Evolutionary conservation across 257 asterid genomes (phyloP).

Genomic region (Penstemon davidsonii): DNA sequence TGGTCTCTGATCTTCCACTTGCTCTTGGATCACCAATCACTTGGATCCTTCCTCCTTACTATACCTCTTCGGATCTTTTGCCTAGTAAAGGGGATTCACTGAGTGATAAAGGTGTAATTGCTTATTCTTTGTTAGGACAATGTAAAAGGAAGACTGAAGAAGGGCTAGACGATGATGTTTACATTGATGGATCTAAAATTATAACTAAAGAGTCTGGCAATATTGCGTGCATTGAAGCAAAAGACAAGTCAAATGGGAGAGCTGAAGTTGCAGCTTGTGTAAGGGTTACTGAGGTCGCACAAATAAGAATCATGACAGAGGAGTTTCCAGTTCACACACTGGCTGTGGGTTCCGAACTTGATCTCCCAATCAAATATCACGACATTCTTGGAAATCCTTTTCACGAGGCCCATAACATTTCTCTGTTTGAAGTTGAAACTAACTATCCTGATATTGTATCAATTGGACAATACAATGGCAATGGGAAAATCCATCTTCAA

Average conservation of each 20-base stretch:
- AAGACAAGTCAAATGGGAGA: slow-evolving; percentile 72
- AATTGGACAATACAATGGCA: slow-evolving; percentile 38
- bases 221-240: slow-evolving; percentile 81
- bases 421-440: slow-evolving; percentile 64
- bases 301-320: slow-evolving; percentile 53
- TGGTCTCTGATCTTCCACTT: slow-evolving; percentile 79
- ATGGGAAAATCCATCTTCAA: slow-evolving; percentile 48
- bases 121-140: slow-evolving; percentile 67
- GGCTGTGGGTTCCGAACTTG: slow-evolving; percentile 62
- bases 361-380: slow-evolving; percentile 61
- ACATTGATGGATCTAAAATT: slow-evolving; percentile 66
- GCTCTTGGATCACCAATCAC: slow-evolving; percentile 74
- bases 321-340: slow-evolving; percentile 54
- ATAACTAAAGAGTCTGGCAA: slow-evolving; percentile 54
- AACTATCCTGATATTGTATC: slow-evolving; percentile 69
- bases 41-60: slow-evolving; percentile 87
- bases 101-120: slow-evolving; percentile 50
- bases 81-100: slow-evolving; percentile 57
- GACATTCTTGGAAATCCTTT: slow-evolving; percentile 78
- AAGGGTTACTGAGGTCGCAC: slow-evolving; percentile 80
- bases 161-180: slow-evolving; percentile 43
- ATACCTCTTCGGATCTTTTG: slow-evolving; percentile 69
- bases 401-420: slow-evolving; percentile 67
- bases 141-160: slow-evolving; percentile 42
- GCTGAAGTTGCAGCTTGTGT: slow-evolving; percentile 84